These are phyloP conservation scores for Testicularia cyperi DNA, from an alignment of 1,284 basidiomycete species.

Conservation along the genomic window DNA sequence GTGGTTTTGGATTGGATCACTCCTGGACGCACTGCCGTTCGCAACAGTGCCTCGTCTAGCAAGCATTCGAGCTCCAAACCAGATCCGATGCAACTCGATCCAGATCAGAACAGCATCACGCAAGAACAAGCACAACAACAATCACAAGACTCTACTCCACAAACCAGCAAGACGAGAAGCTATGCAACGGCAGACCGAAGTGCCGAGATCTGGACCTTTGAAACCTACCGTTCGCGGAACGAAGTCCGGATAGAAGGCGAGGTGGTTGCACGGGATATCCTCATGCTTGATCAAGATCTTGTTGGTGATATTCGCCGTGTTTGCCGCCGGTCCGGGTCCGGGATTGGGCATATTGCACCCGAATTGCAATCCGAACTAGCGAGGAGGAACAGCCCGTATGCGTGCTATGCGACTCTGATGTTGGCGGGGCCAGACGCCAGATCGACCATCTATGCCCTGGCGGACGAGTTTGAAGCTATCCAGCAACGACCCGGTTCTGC, in stretches of 20 bases:
- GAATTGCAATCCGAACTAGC: slow-evolving; percentile 62
- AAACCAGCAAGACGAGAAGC: too few species aligned
- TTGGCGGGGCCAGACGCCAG: slow-evolving; percentile 70
- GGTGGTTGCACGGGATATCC: slow-evolving; percentile 73
- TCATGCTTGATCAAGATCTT: slow-evolving; percentile 69
- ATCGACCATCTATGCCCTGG: slow-evolving; percentile 64
- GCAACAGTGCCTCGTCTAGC: too few species aligned
- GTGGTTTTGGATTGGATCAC: slow-evolving; percentile 58
- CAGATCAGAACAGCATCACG: too few species aligned
- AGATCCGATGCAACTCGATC: too few species aligned
- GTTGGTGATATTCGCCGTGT: neutral
- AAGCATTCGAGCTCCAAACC: too few species aligned
- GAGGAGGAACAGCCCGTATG: slow-evolving; percentile 72
- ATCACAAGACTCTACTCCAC: too few species aligned
- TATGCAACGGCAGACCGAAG: neutral
- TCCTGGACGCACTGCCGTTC: slow-evolving; percentile 37
- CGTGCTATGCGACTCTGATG: slow-evolving; percentile 79
- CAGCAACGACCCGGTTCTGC: slow-evolving; percentile 66
- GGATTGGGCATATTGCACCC: too few species aligned
- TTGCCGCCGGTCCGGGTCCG: too few species aligned
- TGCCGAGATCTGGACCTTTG: slow-evolving; percentile 87
- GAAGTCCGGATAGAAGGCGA: slow-evolving; percentile 72
- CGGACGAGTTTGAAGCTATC: slow-evolving; percentile 65
- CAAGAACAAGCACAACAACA: too few species aligned
- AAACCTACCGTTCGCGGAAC: slow-evolving; percentile 79